phyloP scores from a whole-genome alignment of 2,329 filamentous ascomycete species.

The Aspergillus fructus region DNA sequence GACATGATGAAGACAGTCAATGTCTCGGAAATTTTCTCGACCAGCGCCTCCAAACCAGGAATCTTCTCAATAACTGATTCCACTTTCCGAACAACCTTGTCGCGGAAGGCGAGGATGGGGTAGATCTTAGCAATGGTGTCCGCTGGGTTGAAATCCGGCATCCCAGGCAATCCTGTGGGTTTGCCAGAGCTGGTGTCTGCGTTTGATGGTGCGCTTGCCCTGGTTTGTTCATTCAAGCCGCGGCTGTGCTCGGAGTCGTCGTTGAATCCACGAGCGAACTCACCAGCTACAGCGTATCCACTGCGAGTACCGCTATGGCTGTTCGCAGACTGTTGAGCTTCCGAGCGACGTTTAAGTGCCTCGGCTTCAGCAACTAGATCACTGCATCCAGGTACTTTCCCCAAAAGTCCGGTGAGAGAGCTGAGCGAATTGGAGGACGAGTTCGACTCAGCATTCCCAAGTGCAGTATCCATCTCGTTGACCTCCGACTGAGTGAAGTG shows the following conservation, averaged over 20 bases:
- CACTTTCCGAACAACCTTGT: conserved; percentile 88
- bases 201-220: conserved; percentile 24
- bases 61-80: conserved; percentile 85
- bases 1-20: conserved; percentile 90
- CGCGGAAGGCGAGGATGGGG: conserved; percentile 88
- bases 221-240: conserved; percentile 9
- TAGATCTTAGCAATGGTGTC: conserved; percentile 82
- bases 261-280: conserved; percentile 16
- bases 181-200: neutral
- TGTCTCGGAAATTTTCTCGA: conserved; percentile 91
- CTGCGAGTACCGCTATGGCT: conserved; percentile 33
- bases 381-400: conserved; percentile 71
- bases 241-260: conserved; percentile 12
- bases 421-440: conserved; percentile 45
- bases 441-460: conserved; percentile 65
- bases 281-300: conserved; percentile 26
- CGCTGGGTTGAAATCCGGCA: conserved; percentile 76
- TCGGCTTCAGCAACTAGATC: conserved; percentile 67
- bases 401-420: conserved; percentile 71
- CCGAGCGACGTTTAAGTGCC: conserved; percentile 60
- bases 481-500: conserved; percentile 84
- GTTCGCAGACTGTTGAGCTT: conserved; percentile 64
- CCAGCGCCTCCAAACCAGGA: conserved; percentile 81
- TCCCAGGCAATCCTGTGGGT: conserved; percentile 60
- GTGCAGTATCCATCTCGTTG: conserved; percentile 73